Base-by-base conservation (phyloP, 305 asterid species). In the Solanum hybrid region DNA sequence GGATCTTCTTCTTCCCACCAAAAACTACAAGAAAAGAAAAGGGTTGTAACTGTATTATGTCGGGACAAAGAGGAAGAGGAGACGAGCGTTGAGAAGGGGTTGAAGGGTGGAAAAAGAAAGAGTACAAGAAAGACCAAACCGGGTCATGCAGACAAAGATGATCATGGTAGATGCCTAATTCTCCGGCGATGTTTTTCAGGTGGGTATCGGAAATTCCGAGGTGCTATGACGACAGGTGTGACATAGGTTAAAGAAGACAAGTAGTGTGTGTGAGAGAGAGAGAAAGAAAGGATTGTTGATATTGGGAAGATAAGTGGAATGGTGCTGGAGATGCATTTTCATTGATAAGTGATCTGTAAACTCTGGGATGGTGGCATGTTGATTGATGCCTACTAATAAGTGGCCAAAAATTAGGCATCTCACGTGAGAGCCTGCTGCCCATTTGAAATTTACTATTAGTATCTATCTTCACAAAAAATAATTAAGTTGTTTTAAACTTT, bases 1-100 rank as follows among this genome's bases (percentile, higher is more conserved):
- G 35, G 86, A 8, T 80, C 36, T 81, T 81, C 16, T 24, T 11
- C 86, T 24, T 81, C 86, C 34, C 11, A 40, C 6, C 9, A 78
- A 35, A 57, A 78, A 11, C 46, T 34, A 33, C 2, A 14, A 5
- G 26, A 42, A 42, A 36, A 64, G 4, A 14, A 11, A 8, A 8
- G 51, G 92, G 71, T 29, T 40, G 35, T 18, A 16, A 3, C 5
- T 9, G 34, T 37, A 11, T 76, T 90, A 92, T 88, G 95, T 91
- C 34, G 92, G 92, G 69, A 86, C 92, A 86, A 91, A 93, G 86
- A 93, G 94, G 90, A 93, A 90, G 88, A 92, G 92, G 39, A 29
- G 31, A 29, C 31, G 31, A 29, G 31, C 31, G 31, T 29, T 29
- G 31, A 29, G 31, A 29, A 29, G 31, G 31, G 31, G 31, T 29